phyloP scores from a whole-genome alignment of 1,284 basidiomycete species.

The Mrakiaceae sp. region DNA sequence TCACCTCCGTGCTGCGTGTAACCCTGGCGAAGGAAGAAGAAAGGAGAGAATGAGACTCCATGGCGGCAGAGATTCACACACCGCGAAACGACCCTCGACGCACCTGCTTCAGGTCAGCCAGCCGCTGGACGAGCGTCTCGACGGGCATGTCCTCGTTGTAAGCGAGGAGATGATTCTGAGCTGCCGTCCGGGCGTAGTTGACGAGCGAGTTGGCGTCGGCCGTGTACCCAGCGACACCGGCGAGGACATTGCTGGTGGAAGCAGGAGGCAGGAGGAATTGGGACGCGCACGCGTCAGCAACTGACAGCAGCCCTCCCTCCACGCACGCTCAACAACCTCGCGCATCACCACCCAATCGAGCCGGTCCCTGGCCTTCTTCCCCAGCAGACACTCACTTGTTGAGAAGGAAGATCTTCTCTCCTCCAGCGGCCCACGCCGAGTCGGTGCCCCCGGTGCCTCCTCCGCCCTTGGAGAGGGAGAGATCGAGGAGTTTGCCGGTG shows the following conservation, averaged over 20 bases:
- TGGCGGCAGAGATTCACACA: background rate
- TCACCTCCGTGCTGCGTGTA: constrained; percentile 94
- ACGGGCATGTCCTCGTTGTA: constrained; percentile 99
- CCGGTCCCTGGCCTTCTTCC: no score
- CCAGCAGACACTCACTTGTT: constrained; percentile 45
- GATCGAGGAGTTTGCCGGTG: constrained; percentile 90
- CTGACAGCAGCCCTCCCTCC: no score
- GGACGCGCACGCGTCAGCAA: background rate
- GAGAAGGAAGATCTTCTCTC: constrained; percentile 93
- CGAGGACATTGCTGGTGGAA: constrained; percentile 70
- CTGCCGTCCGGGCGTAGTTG: constrained; percentile 83
- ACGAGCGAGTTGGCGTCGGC: constrained; percentile 97
- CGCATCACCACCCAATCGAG: no score
- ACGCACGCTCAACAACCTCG: no score
- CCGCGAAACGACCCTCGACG: background rate
- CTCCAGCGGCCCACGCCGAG: constrained; percentile 60
- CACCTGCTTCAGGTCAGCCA: constrained; percentile 90
- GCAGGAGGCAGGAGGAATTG: background rate
- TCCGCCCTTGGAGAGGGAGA: constrained; percentile 59
- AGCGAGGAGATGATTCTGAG: constrained; percentile 73
- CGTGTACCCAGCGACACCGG: constrained; percentile 88
- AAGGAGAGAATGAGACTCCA: background rate
- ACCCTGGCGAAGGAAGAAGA: constrained; percentile 36
- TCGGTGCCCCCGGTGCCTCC: constrained; percentile 48
- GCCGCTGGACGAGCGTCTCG: constrained; percentile 81